Evolutionary conservation across 1,284 basidiomycete genomes (phyloP).

Genomic region (Cutaneotrichosporon arboriforme): DNA sequence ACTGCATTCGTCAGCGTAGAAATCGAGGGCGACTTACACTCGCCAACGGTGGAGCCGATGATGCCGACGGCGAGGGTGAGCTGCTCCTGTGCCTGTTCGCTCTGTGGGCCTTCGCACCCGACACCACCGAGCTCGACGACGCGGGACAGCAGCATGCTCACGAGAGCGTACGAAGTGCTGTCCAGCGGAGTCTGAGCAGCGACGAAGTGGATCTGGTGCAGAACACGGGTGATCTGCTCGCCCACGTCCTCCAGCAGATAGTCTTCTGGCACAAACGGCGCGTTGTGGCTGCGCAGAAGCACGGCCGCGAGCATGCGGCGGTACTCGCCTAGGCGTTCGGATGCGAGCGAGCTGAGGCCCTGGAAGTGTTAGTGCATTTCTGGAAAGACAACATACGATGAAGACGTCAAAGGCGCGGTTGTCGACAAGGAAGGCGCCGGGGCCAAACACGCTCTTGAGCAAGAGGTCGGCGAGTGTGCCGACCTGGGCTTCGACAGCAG

Average conservation of each 20-base stretch:
- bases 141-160: slow-evolving; percentile 68
- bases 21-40: slow-evolving; percentile 54
- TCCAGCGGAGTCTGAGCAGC: slow-evolving; percentile 80
- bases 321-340: slow-evolving; percentile 64
- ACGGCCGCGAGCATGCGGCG: slow-evolving; percentile 71
- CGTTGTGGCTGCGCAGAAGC: slow-evolving; percentile 64
- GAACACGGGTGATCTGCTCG: slow-evolving; percentile 75
- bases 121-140: slow-evolving; percentile 69
- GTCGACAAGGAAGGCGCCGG: slow-evolving; percentile 60
- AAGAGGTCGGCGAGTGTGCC: slow-evolving; percentile 59
- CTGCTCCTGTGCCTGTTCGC: slow-evolving; percentile 79
- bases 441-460: slow-evolving; percentile 60
- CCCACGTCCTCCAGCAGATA: slow-evolving; percentile 57
- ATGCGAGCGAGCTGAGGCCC: slow-evolving; percentile 34
- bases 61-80: slow-evolving; percentile 77
- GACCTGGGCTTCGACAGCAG: slow-evolving; percentile 58
- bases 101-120: slow-evolving; percentile 53
- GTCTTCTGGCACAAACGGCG: slow-evolving; percentile 65
- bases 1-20: slow-evolving; percentile 30
- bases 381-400: slow-evolving; percentile 39
- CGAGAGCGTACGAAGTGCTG: slow-evolving; percentile 74
- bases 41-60: slow-evolving; percentile 75
- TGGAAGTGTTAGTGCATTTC: not conserved
- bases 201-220: slow-evolving; percentile 78
- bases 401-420: slow-evolving; percentile 65